Percentiles rank a stretch among this genome's conserved stretches.
Evolutionary conservation across 139 green algal species (phyloP).

Genomic region (Closterium sp.): DNA sequence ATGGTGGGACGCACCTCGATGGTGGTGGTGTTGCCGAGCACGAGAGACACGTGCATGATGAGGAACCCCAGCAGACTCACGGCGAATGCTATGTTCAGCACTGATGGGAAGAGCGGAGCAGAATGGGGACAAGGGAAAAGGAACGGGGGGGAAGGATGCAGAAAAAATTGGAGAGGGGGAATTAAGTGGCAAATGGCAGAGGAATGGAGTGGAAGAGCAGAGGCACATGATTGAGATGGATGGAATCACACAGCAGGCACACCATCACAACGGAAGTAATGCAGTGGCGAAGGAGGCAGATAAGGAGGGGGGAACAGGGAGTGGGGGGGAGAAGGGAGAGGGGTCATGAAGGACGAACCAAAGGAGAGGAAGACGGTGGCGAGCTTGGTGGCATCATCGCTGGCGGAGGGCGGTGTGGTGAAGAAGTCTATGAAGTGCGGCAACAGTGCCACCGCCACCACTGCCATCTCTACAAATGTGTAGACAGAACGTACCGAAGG

Average conservation of each 20-base stretch:
- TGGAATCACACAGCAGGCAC: too few relatives aligned
- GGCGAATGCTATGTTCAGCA: too few relatives aligned
- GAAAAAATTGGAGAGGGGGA: too few relatives aligned
- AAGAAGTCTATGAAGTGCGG: slow-evolving; percentile 39
- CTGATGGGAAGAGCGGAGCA: background rate
- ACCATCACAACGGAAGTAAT: too few relatives aligned
- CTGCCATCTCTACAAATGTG: slow-evolving; percentile 49
- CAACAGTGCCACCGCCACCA: slow-evolving; percentile 36
- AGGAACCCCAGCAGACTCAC: slow-evolving; percentile 54
- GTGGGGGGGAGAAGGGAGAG: background rate
- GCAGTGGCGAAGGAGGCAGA: background rate
- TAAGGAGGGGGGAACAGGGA: background rate
- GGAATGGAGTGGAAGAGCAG: background rate
- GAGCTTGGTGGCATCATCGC: slow-evolving; percentile 6
- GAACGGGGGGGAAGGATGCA: too few relatives aligned
- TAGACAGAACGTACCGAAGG: slow-evolving; percentile 27
- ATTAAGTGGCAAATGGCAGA: background rate
- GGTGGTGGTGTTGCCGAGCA: slow-evolving; percentile 58
- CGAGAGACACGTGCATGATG: slow-evolving; percentile 58
- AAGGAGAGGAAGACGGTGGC: slow-evolving; percentile 45
- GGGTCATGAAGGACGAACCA: background rate
- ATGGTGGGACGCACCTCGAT: too few relatives aligned
- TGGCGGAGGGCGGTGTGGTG: background rate
- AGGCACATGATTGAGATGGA: too few relatives aligned
- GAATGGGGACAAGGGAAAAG: too few relatives aligned